These are phyloP conservation scores for Heliamphora pulchella DNA, from an alignment of 179 eudicot species.

Conservation along the genomic window DNA sequence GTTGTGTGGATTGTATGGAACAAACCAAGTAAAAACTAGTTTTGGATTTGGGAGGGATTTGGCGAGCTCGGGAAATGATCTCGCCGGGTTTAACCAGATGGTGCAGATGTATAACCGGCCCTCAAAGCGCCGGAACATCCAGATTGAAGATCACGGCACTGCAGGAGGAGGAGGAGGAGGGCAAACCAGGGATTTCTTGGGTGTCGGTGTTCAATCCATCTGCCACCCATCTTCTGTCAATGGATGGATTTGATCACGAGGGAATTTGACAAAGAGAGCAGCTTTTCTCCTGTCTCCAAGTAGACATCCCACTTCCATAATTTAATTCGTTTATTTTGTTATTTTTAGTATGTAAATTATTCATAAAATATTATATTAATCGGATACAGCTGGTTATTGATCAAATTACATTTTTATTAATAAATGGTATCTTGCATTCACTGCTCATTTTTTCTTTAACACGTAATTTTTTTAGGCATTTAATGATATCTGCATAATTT, in stretches of 20 bases:
- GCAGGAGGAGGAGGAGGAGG: slow-evolving; percentile 23
- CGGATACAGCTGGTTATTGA: too few relatives aligned
- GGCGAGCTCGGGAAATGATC: slow-evolving; percentile 38
- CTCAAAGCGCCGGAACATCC: slow-evolving; percentile 41
- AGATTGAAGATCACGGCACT: slow-evolving; percentile 18
- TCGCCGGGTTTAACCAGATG: slow-evolving; percentile 26
- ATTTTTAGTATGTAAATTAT: too few relatives aligned
- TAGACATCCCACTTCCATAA: too few relatives aligned
- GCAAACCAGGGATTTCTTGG: slow-evolving; percentile 75
- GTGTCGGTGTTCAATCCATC: slow-evolving; percentile 49
- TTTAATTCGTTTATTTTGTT: too few relatives aligned
- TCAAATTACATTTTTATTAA: too few relatives aligned
- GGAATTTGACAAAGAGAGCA: too few relatives aligned
- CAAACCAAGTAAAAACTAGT: slow-evolving; percentile 32
- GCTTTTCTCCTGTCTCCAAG: background rate
- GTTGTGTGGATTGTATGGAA: slow-evolving; percentile 35
- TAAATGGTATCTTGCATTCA: too few relatives aligned
- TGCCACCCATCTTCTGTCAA: slow-evolving; percentile 53
- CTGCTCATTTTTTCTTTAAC: too few relatives aligned
- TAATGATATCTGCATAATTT: too few relatives aligned
- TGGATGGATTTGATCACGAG: slow-evolving; percentile 49
- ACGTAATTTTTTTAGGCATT: too few relatives aligned
- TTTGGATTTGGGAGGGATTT: slow-evolving; percentile 29
- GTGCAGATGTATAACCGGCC: slow-evolving; percentile 28
- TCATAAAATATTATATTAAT: too few relatives aligned